Evolutionary conservation across 306 rosid genomes (phyloP).

Genomic region (Vigna nakashimae): DNA sequence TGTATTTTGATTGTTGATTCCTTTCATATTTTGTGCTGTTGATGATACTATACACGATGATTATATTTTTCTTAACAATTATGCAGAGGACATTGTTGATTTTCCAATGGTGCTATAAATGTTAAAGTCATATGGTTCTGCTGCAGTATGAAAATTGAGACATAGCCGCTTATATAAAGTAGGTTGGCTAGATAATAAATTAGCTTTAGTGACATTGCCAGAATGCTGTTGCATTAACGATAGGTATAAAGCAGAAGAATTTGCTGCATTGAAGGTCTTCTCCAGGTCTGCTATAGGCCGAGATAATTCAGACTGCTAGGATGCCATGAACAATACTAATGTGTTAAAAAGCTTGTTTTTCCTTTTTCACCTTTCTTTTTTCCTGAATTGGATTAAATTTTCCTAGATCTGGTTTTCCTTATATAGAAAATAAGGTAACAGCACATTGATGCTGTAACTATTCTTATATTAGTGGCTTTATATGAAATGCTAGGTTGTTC

Average conservation of each 20-base stretch:
- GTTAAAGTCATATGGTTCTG: background rate
- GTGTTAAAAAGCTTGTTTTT: background rate
- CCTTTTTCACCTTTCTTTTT: background rate
- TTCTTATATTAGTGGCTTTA: background rate
- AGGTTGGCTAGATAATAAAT: background rate
- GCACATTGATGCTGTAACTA: too few relatives aligned
- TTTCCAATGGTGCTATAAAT: background rate
- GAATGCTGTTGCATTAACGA: background rate
- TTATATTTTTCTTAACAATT: background rate
- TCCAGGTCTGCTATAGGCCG: background rate
- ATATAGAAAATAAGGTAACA: too few relatives aligned
- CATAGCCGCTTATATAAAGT: too few relatives aligned
- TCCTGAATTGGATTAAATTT: constrained; percentile 12
- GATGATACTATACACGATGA: background rate
- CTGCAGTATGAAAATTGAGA: too few relatives aligned
- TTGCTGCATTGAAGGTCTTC: background rate
- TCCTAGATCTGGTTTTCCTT: background rate
- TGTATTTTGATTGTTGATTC: constrained; percentile 11
- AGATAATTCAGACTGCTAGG: background rate
- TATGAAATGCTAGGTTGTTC: background rate
- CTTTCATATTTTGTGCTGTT: background rate
- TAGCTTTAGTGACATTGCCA: background rate
- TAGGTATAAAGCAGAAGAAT: background rate
- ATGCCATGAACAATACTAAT: background rate
- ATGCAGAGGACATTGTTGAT: constrained; percentile 9